These are phyloP conservation scores for Eucalyptus curtisii DNA, from an alignment of 345 rosid species.

Conservation along the genomic window DNA sequence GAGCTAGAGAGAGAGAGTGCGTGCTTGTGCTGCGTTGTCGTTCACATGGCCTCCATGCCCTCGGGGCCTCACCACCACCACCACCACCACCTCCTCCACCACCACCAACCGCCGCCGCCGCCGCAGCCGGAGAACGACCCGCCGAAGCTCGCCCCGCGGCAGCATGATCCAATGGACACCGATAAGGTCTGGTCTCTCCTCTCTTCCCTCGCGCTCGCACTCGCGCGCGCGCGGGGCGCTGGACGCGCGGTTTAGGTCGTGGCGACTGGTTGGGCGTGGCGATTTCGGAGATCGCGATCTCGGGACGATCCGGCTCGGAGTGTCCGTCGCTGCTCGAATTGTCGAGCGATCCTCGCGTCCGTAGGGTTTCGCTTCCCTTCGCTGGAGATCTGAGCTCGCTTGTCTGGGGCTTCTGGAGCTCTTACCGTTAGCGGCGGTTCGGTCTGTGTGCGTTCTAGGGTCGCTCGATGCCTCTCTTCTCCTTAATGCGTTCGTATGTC, in stretches of 20 bases:
- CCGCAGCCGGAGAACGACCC: neutral
- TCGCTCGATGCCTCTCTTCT: neutral
- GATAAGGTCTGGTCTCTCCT: constrained; percentile 22
- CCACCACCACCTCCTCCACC: neutral
- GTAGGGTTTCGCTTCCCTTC: neutral
- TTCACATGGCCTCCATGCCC: neutral
- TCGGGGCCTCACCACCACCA: constrained; percentile 1
- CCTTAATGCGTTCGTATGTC: neutral
- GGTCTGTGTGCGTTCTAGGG: neutral
- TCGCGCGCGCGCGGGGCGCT: neutral
- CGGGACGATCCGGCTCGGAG: neutral
- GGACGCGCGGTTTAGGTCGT: neutral
- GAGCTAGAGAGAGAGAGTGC: neutral
- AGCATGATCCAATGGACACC: constrained; percentile 13
- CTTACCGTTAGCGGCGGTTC: neutral
- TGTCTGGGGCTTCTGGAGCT: neutral
- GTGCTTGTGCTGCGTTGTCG: neutral
- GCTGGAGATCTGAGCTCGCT: neutral
- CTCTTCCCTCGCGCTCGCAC: neutral
- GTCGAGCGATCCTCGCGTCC: neutral
- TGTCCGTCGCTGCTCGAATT: neutral
- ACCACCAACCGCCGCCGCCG: neutral
- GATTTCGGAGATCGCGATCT: neutral
- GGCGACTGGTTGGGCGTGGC: neutral
- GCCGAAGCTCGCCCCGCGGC: neutral